phyloP scores from a whole-genome alignment of 345 rosid species.

The Durio zibethinus region DNA sequence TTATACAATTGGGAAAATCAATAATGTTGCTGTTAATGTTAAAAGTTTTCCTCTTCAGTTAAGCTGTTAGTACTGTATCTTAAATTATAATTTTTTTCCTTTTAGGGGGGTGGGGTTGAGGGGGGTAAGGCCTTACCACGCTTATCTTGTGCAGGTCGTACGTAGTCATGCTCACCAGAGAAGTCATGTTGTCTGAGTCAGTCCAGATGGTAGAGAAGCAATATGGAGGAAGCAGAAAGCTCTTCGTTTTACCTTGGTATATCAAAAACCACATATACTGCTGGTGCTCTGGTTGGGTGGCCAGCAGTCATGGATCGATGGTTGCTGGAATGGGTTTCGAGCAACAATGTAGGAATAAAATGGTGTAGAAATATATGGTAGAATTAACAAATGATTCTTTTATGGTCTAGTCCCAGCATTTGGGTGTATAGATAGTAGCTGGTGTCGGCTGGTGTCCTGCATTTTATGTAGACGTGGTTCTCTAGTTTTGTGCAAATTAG shows the following conservation, averaged over 20 bases:
- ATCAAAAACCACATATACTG: conserved; percentile 27
- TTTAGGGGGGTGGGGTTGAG: too few relatives aligned
- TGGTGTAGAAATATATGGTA: conserved; percentile 32
- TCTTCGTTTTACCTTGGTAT: conserved; percentile 43
- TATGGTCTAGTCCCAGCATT: conserved; percentile 45
- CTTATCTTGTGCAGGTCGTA: conserved; percentile 56
- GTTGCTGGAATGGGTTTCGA: conserved; percentile 48
- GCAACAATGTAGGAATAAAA: conserved; percentile 37
- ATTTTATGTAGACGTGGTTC: conserved; percentile 25
- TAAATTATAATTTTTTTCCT: not conserved
- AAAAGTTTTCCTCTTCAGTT: not conserved
- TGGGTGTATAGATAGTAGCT: conserved; percentile 42
- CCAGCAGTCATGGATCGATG: conserved; percentile 38
- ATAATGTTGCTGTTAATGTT: not conserved
- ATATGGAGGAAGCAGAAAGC: conserved; percentile 39
- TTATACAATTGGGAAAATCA: not conserved
- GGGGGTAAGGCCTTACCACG: not conserved
- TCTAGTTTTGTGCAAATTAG: conserved; percentile 39
- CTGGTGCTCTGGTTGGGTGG: conserved; percentile 37
- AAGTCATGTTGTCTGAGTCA: conserved; percentile 54
- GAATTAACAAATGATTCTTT: conserved; percentile 91
- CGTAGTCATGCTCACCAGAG: conserved; percentile 65
- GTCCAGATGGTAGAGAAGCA: conserved; percentile 47
- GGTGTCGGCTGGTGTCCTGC: conserved; percentile 37
- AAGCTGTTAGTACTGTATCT: not conserved